A percentile compares a stretch with the other conserved stretches of the same genome.
These are phyloP conservation scores for Erodium moschatum DNA, from an alignment of 441 rosid genomes.

Conservation along the genomic window DNA sequence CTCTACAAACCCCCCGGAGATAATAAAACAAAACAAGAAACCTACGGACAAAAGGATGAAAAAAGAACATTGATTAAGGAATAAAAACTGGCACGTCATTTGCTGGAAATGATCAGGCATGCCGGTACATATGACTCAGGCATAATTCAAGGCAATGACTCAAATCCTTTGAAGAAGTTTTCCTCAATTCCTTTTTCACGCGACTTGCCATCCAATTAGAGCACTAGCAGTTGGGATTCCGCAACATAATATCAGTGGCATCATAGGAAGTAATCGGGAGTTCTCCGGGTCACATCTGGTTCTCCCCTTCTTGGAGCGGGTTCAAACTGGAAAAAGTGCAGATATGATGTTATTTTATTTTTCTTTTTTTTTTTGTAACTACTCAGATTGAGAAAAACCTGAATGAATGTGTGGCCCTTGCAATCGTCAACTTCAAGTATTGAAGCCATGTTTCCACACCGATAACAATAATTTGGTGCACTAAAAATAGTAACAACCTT, in stretches of 20 bases:
- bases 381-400: background rate
- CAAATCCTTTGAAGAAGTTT: background rate
- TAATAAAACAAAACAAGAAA: too few species aligned
- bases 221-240: too few species aligned
- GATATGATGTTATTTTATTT: too few species aligned
- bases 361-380: too few species aligned
- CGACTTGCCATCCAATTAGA: background rate
- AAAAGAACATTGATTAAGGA: too few species aligned
- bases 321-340: constrained; percentile 49
- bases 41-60: too few species aligned
- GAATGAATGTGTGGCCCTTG: constrained; percentile 31
- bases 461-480: background rate
- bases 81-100: too few species aligned
- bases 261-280: constrained; percentile 87
- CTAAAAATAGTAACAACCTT: constrained; percentile 71
- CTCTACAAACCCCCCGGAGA: too few species aligned
- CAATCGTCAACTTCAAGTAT: constrained; percentile 87
- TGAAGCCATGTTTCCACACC: constrained; percentile 95
- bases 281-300: constrained; percentile 84
- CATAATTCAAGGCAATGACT: background rate
- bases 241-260: background rate
- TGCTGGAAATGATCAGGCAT: too few species aligned
- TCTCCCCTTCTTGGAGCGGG: constrained; percentile 29
- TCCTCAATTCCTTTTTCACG: background rate
- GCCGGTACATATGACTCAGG: too few species aligned